Evolutionary conservation across 768 basidiomycete species (phyloP).

Genomic region (Epithele typhae): DNA sequence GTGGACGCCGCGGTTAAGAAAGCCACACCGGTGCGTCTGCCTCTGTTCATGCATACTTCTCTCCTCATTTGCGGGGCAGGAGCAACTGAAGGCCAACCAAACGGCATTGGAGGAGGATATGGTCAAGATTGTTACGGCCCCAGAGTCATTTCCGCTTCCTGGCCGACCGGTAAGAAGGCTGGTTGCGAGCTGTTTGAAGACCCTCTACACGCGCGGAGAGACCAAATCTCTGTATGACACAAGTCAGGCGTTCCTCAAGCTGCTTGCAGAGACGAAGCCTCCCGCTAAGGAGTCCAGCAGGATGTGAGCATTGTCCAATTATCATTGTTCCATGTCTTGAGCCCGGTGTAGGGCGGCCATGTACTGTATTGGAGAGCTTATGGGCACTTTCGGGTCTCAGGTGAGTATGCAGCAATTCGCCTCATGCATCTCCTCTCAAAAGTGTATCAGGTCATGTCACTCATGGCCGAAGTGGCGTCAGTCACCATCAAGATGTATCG

Average conservation of each 20-base stretch:
- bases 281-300: slow-evolving; percentile 57
- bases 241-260: slow-evolving; percentile 69
- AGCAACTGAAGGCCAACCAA: slow-evolving; percentile 62
- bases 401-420: slow-evolving; percentile 36
- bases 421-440: background rate
- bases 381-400: slow-evolving; percentile 80
- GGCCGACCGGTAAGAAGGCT: slow-evolving; percentile 83
- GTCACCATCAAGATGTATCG: slow-evolving; percentile 65
- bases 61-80: slow-evolving; percentile 37
- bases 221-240: slow-evolving; percentile 85
- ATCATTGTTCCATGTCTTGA: background rate
- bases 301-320: slow-evolving; percentile 48
- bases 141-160: slow-evolving; percentile 70
- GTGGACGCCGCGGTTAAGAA: slow-evolving; percentile 55
- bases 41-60: background rate
- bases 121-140: slow-evolving; percentile 62
- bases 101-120: slow-evolving; percentile 55
- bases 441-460: slow-evolving; percentile 82
- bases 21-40: slow-evolving; percentile 50
- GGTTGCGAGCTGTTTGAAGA: slow-evolving; percentile 70
- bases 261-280: slow-evolving; percentile 68
- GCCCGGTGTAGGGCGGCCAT: slow-evolving; percentile 63
- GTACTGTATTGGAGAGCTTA: slow-evolving; percentile 85
- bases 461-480: slow-evolving; percentile 79
- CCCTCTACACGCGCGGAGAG: slow-evolving; percentile 76